Base-by-base conservation (phyloP, 345 rosid species). In the Sisymbrium altissimum region DNA sequence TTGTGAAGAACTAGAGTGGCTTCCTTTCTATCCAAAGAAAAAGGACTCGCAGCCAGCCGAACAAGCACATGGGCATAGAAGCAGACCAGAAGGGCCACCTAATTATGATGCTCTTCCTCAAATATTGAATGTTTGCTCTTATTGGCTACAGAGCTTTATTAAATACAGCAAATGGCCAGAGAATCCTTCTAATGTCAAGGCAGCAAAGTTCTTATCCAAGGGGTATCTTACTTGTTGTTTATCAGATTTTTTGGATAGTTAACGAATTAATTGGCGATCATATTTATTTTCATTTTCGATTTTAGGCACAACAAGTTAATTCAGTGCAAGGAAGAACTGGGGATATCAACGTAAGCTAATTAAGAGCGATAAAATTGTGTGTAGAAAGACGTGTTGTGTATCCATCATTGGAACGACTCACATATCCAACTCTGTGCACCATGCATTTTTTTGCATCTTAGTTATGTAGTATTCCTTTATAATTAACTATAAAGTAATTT, bases 111-210 rank as follows among this genome's bases (percentile, higher is more conserved):
- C 92, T 71, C 83, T 92, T 66, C 88, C 89, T 19, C 78, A 80
- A 67, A 77, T 79, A 68, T 80, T 92, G 70, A 89, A 86, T 69
- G 88, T 88, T 67, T 90, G 97, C 81, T 95, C 96, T 64, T 88
- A 92, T 76, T 95, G 99, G 99, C 81, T 88, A 68, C 96, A 87
- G 81, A 89, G 94, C 85, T 90, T 90, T 82, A 90, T 92, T 70
- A 95, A 92, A 81, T 88, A 92, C 75, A 95, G 97, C 80, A 85
- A 83, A 86, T 92, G 99, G 99, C 84, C 88, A 82, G 92, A 92
- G 84, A 85, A 71, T 78, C 96, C 91, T 71, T 85, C 89, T 45
- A 90, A 88, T 76, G 87, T 92, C 54, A 95, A 95, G 87, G 96
- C 97, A 25, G 89, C 93, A 3, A 85, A 73, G 72, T 95, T 92